Base-by-base conservation (phyloP, 306 rosid genomes). In the Prunus davidiana region DNA sequence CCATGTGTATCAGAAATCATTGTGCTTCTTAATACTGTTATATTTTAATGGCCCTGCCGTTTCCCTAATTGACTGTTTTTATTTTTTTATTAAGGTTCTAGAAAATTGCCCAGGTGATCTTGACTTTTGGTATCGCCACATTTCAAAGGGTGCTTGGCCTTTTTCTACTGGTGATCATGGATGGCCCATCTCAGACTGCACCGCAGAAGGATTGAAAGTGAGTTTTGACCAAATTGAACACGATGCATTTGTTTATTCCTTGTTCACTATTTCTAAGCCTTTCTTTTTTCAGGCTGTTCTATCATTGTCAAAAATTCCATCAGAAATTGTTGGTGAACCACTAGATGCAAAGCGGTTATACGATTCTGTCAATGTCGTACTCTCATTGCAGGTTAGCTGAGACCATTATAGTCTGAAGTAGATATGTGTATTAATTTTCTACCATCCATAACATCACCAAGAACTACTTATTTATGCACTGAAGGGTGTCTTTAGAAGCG, bases 101-200 rank as follows among this genome's bases (percentile, higher is more conserved):
- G 97, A 90, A 79, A 89, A 92, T 81, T 88, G 91, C 80, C 85
- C 90, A 0, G 97, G 93, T 20, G 82, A 92, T 78, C 96, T 92
- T 58, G 80, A 72, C 76, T 75, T 57, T 64, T 92, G 96, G 96
- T 92, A 92, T 78, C 97, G 97, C 69, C 97, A 92, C 81, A 92
- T 92, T 79, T 92, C 97, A 61, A 92, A 95, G 75, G 97, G 98
- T 4, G 91, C 97, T 72, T 94, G 98, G 98, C 92, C 98, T 54
- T 94, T 91, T 80, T 91, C 97, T 18, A 88, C 93, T 11, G 86
- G 75, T 64, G 97, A 93, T 84, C 98, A 93, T 67, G 98, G 98
- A 83, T 93, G 98, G 98, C 98, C 97, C 38, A 88, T 93, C 80
- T 93, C 98, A 65, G 98, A 93, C 83, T 90, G 96, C 87, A 91